Base-by-base conservation (phyloP, 306 rosid species). In the Casuarina cunninghamiana region DNA sequence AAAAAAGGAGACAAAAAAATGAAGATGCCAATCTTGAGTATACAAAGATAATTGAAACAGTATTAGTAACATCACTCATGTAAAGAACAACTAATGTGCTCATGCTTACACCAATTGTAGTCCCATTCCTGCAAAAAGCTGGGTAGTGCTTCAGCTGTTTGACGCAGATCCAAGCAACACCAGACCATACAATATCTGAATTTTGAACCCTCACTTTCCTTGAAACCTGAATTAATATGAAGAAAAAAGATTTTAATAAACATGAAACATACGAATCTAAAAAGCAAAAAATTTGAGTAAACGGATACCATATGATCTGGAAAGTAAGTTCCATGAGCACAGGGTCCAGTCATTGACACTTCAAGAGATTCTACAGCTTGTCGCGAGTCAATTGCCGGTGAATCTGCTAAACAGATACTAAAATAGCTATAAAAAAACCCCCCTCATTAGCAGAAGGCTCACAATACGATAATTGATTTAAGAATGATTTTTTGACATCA, bases 111-210 rank as follows among this genome's bases (percentile, higher is more conserved):
- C 82, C 35, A 72, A 93, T 80, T 55, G 85, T 65, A 19, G 80
- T 86, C 60, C 87, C 90, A 71, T 89, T 87, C 87, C 89, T 85
- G 73, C 75, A 81, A 84, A 93, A 88, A 48, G 92, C 89, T 7
- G 90, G 76, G 84, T 87, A 90, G 85, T 93, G 97, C 82, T 87
- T 93, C 71, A 93, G 94, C 87, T 86, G 93, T 82, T 90, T 93
- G 84, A 89, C 79, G 85, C 97, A 89, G 81, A 79, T 79, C 91
- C 91, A 90, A 72, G 91, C 71, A 76, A 16, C 21, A 61, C 96
- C 91, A 79, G 91, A 90, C 97, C 97, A 93, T 79, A 80, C 87
- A 81, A 90, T 89, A 77, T 85, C 88, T 39, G 94, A 90, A 60
- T 80, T 85, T 75, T 86, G 89, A 75, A 79, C 83, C 74, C 79